Conservation (phyloP, 177 flowering plant species). For the Vitis hybrid region DNA sequence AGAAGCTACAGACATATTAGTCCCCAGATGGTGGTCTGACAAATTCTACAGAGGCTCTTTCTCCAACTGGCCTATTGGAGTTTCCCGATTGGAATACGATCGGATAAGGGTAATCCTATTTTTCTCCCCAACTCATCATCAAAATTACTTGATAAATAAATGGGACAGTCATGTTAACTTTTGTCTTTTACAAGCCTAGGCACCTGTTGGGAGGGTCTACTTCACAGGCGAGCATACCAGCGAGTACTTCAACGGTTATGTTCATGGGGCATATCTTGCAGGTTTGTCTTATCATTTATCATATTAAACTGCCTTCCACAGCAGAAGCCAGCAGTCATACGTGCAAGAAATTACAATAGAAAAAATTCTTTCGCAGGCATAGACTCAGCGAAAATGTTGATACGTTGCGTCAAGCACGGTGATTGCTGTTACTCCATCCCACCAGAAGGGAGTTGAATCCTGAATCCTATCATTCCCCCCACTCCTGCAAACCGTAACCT, state of each 20-base stretch:
- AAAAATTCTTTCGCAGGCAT: too few species aligned
- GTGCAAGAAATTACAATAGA: too few species aligned
- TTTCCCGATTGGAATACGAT: constrained; percentile 24
- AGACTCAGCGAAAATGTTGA: too few species aligned
- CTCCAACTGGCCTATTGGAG: constrained; percentile 47
- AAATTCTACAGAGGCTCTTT: constrained; percentile 44
- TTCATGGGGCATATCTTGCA: constrained; percentile 41
- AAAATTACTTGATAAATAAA: too few species aligned
- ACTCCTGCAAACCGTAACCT: too few species aligned
- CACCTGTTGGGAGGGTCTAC: constrained; percentile 44
- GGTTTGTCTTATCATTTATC: constrained; percentile 18
- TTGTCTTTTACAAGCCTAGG: constrained; percentile 15
- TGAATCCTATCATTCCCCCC: too few species aligned
- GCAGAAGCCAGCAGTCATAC: too few species aligned
- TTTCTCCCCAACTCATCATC: not conserved
- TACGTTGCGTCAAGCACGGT: too few species aligned
- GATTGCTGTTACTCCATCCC: too few species aligned
- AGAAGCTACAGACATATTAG: constrained; percentile 40
- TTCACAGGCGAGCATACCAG: constrained; percentile 53
- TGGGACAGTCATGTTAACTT: too few species aligned
- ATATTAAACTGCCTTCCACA: too few species aligned
- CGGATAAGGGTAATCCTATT: constrained; percentile 30
- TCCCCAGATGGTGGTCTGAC: constrained; percentile 50
- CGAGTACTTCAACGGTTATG: constrained; percentile 38
- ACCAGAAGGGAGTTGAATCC: too few species aligned